These are phyloP conservation scores for Panicum hallii DNA, from an alignment of 202 grass and related monocot genomes.

Conservation along the genomic window DNA sequence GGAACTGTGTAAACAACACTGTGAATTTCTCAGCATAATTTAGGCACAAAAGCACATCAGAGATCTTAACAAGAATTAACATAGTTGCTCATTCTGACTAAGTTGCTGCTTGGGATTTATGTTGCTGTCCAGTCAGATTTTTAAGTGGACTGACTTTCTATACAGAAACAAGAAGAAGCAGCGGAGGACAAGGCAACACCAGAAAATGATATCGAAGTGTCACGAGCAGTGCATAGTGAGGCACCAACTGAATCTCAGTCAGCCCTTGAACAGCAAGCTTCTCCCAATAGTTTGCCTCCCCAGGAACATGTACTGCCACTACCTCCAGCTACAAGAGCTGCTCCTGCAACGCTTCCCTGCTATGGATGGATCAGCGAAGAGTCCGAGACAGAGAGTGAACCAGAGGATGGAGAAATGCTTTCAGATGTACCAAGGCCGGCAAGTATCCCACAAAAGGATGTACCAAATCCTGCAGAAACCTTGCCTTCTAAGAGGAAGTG, in stretches of 20 bases:
- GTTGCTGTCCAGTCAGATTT: not conserved
- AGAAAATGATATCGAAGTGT: constrained; percentile 1
- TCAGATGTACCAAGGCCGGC: not conserved
- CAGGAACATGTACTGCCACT: not conserved
- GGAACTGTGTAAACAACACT: not conserved
- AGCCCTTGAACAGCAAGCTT: not conserved
- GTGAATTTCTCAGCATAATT: not conserved
- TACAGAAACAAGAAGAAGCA: constrained; percentile 17
- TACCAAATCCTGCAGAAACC: not conserved
- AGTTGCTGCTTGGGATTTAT: not conserved
- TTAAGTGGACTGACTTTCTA: not conserved
- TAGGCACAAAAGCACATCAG: not conserved
- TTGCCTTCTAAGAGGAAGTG: constrained; percentile 21
- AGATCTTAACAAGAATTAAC: not conserved
- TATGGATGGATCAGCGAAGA: constrained; percentile 41
- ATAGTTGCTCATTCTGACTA: not conserved
- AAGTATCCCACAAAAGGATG: not conserved
- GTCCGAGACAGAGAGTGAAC: constrained; percentile 32
- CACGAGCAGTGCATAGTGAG: not conserved
- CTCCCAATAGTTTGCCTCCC: not conserved
- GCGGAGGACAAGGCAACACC: not conserved
- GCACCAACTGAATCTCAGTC: not conserved
- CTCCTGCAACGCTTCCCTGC: constrained; percentile 12
- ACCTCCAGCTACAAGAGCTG: not conserved
- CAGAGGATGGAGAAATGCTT: constrained; percentile 10